phyloP scores from a whole-genome alignment of 164 flowering plant species.

The Aristolochia fimbriata region DNA sequence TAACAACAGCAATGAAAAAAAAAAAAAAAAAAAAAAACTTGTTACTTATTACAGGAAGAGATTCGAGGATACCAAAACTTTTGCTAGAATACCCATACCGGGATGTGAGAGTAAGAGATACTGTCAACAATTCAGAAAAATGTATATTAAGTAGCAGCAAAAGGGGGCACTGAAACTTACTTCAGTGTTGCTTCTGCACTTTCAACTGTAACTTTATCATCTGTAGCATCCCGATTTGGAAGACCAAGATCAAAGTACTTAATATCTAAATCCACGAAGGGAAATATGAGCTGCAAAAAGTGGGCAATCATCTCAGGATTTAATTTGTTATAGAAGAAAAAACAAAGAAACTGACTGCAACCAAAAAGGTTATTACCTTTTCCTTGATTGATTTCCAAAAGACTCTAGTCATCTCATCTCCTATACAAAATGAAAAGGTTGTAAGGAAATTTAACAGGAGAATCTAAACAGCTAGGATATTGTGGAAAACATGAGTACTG shows the following conservation, averaged over 20 bases:
- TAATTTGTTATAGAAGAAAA: background rate
- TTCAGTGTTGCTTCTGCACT: constrained; percentile 98
- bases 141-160: background rate
- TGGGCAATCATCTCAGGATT: background rate
- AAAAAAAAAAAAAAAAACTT: too few relatives aligned
- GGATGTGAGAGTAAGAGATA: too few relatives aligned
- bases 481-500: too few relatives aligned
- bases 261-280: constrained; percentile 86
- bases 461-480: too few relatives aligned
- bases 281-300: constrained; percentile 67
- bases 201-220: constrained; percentile 92
- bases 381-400: constrained; percentile 85
- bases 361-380: constrained; percentile 42
- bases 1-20: too few relatives aligned
- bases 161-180: constrained; percentile 28
- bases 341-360: background rate
- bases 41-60: too few relatives aligned
- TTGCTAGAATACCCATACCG: too few relatives aligned
- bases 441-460: too few relatives aligned
- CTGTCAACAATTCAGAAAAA: too few relatives aligned
- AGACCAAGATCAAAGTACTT: constrained; percentile 96
- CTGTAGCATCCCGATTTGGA: constrained; percentile 85
- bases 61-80: too few relatives aligned
- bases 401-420: constrained; percentile 98
- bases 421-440: constrained; percentile 21